Evolutionary conservation across 1,284 basidiomycete genomes (phyloP).

Genomic region (Cutaneotrichosporon spelunceum): DNA sequence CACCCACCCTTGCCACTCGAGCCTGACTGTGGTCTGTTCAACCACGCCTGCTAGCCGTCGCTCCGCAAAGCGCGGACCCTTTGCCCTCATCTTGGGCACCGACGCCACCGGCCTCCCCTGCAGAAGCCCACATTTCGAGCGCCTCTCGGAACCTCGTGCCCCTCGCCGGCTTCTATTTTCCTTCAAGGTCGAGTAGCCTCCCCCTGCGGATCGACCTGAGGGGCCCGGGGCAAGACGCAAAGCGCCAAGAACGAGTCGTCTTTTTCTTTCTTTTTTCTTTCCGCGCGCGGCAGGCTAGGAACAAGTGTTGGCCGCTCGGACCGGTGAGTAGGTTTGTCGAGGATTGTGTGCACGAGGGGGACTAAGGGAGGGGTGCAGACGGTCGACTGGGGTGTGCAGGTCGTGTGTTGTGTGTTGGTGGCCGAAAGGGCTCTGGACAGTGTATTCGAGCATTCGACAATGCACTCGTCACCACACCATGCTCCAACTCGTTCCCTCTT

Average conservation of each 20-base stretch:
- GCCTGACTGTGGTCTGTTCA: neutral
- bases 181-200: neutral
- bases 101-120: neutral
- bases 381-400: neutral
- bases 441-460: too few relatives aligned
- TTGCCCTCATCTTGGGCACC: neutral
- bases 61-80: neutral
- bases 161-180: constrained; percentile 3
- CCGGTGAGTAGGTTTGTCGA: neutral
- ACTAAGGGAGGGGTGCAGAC: neutral
- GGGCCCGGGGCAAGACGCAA: neutral
- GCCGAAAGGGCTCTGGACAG: neutral
- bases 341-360: neutral
- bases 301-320: neutral
- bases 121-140: neutral
- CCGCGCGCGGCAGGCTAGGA: neutral
- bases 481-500: too few relatives aligned
- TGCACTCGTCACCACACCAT: too few relatives aligned
- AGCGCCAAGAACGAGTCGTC: neutral
- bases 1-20: neutral
- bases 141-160: neutral
- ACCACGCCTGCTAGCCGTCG: neutral
- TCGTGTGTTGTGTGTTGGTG: neutral
- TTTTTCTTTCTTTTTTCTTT: too few relatives aligned
- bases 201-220: neutral